Evolutionary conservation across 768 basidiomycete genomes (phyloP).

Genomic region (Phanerochaete carnosa): DNA sequence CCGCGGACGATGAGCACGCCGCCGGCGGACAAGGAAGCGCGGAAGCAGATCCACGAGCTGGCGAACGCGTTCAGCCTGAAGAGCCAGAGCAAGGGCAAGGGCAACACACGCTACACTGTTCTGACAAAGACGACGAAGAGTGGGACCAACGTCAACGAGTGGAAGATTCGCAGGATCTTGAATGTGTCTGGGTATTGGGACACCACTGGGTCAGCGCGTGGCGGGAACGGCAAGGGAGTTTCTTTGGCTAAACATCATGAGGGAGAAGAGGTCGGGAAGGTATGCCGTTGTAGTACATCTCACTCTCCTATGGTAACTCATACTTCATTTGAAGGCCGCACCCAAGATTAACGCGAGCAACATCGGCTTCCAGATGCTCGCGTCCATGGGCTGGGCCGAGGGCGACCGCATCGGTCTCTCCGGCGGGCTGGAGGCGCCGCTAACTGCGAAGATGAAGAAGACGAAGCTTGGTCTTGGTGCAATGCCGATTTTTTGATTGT

Average conservation of each 20-base stretch:
- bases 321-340: constrained; percentile 47
- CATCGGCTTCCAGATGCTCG: constrained; percentile 83
- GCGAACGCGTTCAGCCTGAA: constrained; percentile 77
- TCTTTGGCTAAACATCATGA: constrained; percentile 56
- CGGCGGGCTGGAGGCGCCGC: constrained; percentile 68
- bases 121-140: constrained; percentile 65
- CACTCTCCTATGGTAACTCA: not conserved
- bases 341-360: constrained; percentile 80
- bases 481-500: not conserved
- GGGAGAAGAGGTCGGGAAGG: constrained; percentile 87
- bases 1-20: constrained; percentile 63
- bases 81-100: constrained; percentile 73
- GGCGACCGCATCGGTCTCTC: constrained; percentile 69
- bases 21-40: constrained; percentile 68
- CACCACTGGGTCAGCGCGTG: constrained; percentile 19
- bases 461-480: constrained; percentile 79
- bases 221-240: constrained; percentile 26
- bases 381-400: constrained; percentile 89
- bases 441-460: constrained; percentile 83
- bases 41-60: constrained; percentile 76
- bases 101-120: constrained; percentile 69
- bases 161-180: constrained; percentile 48
- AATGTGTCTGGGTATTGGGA: constrained; percentile 20
- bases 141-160: constrained; percentile 54
- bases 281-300: constrained; percentile 23